Evolutionary conservation across 2,329 filamentous ascomycete species (phyloP), one percentile per base, ranked within the genome.

Genomic region (Didymella pomorum): DNA sequence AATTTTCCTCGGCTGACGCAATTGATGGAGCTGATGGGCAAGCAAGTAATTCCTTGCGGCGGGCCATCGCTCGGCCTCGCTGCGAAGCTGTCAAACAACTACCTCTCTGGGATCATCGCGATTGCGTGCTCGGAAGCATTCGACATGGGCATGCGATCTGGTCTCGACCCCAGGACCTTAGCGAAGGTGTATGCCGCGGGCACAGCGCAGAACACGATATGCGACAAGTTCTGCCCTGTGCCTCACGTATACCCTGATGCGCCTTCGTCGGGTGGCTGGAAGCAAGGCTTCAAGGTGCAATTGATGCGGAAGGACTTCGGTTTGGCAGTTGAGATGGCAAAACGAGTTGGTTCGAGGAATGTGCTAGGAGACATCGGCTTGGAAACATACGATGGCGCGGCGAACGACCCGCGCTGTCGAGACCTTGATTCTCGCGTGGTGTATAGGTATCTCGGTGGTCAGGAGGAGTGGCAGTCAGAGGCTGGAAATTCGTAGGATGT

Each of bases 1-100:
- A 80, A 84, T 54, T 62, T 84, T 10, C 60, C 73, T 11, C 74
- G 73, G 6, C 69, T 87, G 8, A 75, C 72, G n/a, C 58, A 68
- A 20, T 65, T 87, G 5, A 72, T 86, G 25, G 62, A 73, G 12
- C 71, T 81, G 41, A 86, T 87, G 82, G 85, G 85, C 26, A 78
- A 77, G 43, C 76, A 82, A 50, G 73, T 86, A 39, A 82, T 87
- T 48, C 77, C 83, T 4, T 87, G 85, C 63, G 85, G 85, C 3
- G 83, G 80, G 0, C 80, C 83, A 0, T 82, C 81, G 0, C 77
- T 86, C 0, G 85, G 86, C 0, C 79, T 88, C 3, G 81, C 83
- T 0, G 84, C 85, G 0, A 88, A 87, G 71, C 73, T 87, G 6
- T 85, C 81, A 53, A 88, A 88, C 67, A 88, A 88, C 65, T 88